Percentiles rank a stretch among this genome's conserved stretches.
Conservation (phyloP, 1,284 basidiomycete species). For the Ustilago loliicola region DNA sequence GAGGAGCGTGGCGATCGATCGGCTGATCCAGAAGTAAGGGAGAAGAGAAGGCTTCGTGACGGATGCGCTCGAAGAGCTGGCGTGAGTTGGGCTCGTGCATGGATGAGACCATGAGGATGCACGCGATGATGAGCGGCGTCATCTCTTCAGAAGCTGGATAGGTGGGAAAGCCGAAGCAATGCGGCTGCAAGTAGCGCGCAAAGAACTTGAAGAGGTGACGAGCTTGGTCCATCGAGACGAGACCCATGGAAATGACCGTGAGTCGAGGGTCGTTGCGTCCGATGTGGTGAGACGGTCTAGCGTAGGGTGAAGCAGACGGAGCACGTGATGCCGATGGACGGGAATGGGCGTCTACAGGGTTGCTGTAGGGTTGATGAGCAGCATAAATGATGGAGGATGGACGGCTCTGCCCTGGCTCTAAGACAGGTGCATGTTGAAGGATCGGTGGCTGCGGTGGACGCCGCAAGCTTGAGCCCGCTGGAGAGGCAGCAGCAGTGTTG, state of each 20-base stretch:
- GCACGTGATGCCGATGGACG: background rate
- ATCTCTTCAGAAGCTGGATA: constrained; percentile 61
- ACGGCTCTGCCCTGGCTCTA: constrained; percentile 39
- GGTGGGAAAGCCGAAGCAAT: constrained; percentile 63
- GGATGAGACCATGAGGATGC: constrained; percentile 59
- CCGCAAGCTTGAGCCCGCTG: background rate
- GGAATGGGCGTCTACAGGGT: background rate
- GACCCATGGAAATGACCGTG: constrained; percentile 59
- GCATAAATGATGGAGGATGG: constrained; percentile 36
- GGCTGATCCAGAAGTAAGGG: constrained; percentile 50
- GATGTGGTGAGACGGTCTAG: constrained; percentile 39
- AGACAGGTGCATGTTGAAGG: background rate
- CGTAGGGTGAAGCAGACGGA: constrained; percentile 40
- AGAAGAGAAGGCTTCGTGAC: constrained; percentile 52
- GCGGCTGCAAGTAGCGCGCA: constrained; percentile 59
- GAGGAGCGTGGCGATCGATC: constrained; percentile 39
- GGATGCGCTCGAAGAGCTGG: constrained; percentile 44
- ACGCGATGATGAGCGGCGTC: constrained; percentile 65
- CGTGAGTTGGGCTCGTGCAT: constrained; percentile 56
- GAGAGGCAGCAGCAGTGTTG: background rate
- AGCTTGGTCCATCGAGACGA: constrained; percentile 58
- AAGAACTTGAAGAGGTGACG: constrained; percentile 63
- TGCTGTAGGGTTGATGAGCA: constrained; percentile 18
- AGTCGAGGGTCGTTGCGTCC: constrained; percentile 62
- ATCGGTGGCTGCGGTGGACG: constrained; percentile 3